These are phyloP conservation scores for Arabidopsis suecica DNA, from an alignment of 345 rosid species.

Conservation along the genomic window DNA sequence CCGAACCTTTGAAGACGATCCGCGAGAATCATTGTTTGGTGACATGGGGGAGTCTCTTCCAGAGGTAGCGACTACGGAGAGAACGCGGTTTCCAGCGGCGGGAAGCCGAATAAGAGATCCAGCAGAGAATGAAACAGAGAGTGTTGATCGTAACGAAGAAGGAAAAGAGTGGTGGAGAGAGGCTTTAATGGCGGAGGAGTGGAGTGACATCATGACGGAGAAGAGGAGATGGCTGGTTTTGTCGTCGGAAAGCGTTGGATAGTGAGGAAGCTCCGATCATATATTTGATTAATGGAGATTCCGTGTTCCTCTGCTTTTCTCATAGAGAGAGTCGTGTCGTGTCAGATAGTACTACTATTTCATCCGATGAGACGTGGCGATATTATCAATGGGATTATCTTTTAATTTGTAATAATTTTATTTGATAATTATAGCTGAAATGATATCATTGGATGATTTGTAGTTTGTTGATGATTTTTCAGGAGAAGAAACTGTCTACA, in stretches of 20 bases:
- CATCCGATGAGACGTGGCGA: slow-evolving; percentile 4
- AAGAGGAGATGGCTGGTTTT: not conserved
- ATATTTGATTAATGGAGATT: not conserved
- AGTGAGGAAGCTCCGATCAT: not conserved
- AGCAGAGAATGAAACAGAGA: slow-evolving; percentile 31
- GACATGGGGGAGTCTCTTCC: slow-evolving; percentile 30
- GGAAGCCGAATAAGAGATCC: slow-evolving; percentile 12
- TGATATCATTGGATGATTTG: not conserved
- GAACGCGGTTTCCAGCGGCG: slow-evolving; percentile 20
- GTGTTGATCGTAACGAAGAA: slow-evolving; percentile 25
- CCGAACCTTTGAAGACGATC: slow-evolving; percentile 49
- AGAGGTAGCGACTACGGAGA: slow-evolving; percentile 46
- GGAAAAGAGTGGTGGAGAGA: slow-evolving; percentile 11
- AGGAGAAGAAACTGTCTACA: not conserved
- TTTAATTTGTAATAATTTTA: too few species aligned
- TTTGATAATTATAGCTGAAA: not conserved
- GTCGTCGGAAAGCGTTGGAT: too few species aligned
- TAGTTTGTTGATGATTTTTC: not conserved
- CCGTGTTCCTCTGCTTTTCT: slow-evolving; percentile 18
- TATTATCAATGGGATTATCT: not conserved
- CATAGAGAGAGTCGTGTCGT: slow-evolving; percentile 22
- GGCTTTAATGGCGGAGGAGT: slow-evolving; percentile 33
- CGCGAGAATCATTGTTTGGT: slow-evolving; percentile 28
- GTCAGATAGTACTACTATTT: not conserved
- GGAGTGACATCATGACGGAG: slow-evolving; percentile 35